A percentile compares a stretch with the other conserved stretches of the same genome.
phyloP scores from a whole-genome alignment of 1,284 basidiomycete species.

The Cystobasidium sp. region DNA sequence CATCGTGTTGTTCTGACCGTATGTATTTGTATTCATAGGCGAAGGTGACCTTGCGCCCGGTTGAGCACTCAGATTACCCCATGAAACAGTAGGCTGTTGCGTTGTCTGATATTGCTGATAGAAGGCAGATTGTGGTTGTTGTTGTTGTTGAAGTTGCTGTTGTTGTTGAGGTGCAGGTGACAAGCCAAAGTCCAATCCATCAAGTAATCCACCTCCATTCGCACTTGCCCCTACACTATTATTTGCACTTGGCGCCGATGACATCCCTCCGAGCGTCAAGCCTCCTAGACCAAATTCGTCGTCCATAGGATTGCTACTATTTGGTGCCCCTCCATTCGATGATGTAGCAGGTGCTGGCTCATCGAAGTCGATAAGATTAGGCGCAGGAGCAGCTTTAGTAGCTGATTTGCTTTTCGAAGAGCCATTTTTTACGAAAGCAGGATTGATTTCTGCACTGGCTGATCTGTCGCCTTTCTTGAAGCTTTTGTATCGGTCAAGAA shows the following conservation, averaged over 20 bases:
- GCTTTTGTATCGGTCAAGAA: constrained; percentile 84
- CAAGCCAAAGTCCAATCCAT: constrained; percentile 31
- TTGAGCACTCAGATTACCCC: constrained; percentile 32
- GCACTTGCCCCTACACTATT: not conserved
- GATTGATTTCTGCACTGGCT: constrained; percentile 64
- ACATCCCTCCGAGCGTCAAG: constrained; percentile 43
- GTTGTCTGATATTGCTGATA: constrained; percentile 41
- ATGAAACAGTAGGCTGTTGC: constrained; percentile 35
- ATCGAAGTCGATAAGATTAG: constrained; percentile 54
- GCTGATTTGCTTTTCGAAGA: constrained; percentile 16
- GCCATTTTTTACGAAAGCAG: constrained; percentile 52
- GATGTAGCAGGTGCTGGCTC: constrained; percentile 42
- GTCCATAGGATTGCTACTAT: constrained; percentile 47
- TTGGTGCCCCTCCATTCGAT: not conserved
- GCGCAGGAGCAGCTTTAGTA: constrained; percentile 47
- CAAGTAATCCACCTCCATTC: constrained; percentile 32
- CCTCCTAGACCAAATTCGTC: constrained; percentile 51
- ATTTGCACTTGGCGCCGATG: not conserved
- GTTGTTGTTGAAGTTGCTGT: not conserved
- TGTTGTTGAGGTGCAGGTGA: constrained; percentile 4
- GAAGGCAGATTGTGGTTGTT: constrained; percentile 1
- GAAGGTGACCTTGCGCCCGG: not conserved
- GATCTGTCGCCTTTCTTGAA: constrained; percentile 86
- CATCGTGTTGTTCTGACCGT: constrained; percentile 1
- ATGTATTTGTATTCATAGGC: not conserved